These are phyloP conservation scores for Protomyces arabidopsidicola DNA, from an alignment of 1,139 yeast genomes.

Conservation along the genomic window DNA sequence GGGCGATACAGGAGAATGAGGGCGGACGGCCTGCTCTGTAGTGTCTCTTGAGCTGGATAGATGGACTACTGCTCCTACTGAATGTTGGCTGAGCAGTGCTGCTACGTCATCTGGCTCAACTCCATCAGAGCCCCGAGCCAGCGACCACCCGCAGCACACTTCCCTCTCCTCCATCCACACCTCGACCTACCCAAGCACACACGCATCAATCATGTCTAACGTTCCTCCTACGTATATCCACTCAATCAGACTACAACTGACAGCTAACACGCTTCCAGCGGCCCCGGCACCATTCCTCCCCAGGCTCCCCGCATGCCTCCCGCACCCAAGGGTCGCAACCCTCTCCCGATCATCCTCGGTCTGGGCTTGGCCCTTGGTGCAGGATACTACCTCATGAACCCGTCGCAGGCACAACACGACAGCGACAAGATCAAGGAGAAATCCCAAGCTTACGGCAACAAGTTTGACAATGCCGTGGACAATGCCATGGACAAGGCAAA, in stretches of 20 bases:
- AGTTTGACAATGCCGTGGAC: conserved; percentile 24
- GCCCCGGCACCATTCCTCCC: background rate
- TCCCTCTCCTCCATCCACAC: background rate
- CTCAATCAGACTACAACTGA: background rate
- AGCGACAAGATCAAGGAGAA: conserved; percentile 24
- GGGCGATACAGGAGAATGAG: background rate
- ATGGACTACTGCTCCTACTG: too few species aligned
- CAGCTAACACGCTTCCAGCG: background rate
- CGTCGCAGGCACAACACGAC: conserved; percentile 18
- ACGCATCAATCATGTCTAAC: background rate
- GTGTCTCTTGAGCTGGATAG: too few species aligned
- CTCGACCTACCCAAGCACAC: background rate
- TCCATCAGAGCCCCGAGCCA: background rate
- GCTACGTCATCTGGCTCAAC: too few species aligned
- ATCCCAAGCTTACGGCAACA: conserved; percentile 18
- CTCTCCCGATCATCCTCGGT: conserved; percentile 18
- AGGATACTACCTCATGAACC: conserved; percentile 26
- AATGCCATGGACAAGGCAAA: conserved; percentile 25
- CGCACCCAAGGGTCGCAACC: conserved; percentile 8
- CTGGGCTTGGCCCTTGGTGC: conserved; percentile 24
- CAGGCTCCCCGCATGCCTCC: conserved; percentile 4
- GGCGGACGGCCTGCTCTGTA: background rate
- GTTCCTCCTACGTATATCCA: background rate
- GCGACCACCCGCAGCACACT: background rate
- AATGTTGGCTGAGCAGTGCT: too few species aligned